phyloP scores from a whole-genome alignment of 805 yeast genomes.

The Wickerhamiella hasegawae region DNA sequence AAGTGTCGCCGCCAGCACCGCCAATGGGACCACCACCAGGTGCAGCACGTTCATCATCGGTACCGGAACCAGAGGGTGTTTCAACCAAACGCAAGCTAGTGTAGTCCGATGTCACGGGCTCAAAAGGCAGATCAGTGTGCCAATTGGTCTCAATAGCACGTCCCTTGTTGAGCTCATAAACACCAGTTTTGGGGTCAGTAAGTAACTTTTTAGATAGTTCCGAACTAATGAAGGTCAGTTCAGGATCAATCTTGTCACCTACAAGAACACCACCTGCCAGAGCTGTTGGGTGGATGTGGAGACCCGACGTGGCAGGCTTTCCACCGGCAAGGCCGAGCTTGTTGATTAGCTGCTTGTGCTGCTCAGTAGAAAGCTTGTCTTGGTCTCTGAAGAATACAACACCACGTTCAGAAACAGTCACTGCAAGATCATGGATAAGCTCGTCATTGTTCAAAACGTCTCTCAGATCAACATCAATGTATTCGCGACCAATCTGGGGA shows the following conservation, averaged over 20 bases:
- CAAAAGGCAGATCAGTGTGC: constrained; percentile 44
- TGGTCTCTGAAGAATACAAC: constrained; percentile 37
- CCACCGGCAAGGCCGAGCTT: constrained; percentile 18
- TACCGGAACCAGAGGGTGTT: constrained; percentile 30
- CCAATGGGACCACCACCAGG: constrained; percentile 10
- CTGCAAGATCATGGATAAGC: constrained; percentile 28
- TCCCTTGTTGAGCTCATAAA: neutral
- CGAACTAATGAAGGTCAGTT: constrained; percentile 16
- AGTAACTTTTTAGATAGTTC: constrained; percentile 8
- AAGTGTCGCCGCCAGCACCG: constrained; percentile 33
- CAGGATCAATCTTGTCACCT: constrained; percentile 17
- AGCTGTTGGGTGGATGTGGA: constrained; percentile 21
- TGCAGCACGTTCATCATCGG: constrained; percentile 5
- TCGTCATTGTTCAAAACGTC: constrained; percentile 18
- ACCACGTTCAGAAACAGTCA: constrained; percentile 31
- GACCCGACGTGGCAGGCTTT: constrained; percentile 16
- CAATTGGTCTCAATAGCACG: constrained; percentile 22
- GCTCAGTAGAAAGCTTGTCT: constrained; percentile 18
- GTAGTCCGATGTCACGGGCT: constrained; percentile 39
- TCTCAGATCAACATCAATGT: constrained; percentile 13
- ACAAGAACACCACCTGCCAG: constrained; percentile 18
- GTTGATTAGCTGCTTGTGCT: constrained; percentile 17
- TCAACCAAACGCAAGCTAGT: constrained; percentile 36
- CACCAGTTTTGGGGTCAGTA: no score
- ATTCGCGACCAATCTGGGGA: constrained; percentile 19